phyloP scores from a whole-genome alignment of 306 rosid genomes.

The Albizia julibrissin region DNA sequence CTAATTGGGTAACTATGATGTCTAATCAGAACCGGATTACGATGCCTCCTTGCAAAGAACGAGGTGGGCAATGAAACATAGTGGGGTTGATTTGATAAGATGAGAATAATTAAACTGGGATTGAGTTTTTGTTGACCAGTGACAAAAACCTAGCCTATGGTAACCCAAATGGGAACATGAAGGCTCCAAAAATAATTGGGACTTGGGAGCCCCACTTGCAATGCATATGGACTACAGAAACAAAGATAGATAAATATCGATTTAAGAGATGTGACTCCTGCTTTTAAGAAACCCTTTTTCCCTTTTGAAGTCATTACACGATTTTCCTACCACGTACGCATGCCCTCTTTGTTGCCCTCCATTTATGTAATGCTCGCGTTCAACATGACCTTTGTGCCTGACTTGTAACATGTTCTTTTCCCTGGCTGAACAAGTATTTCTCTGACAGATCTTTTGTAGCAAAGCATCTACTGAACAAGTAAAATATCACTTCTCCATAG shows the following conservation, averaged over 20 bases:
- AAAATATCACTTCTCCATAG: not conserved
- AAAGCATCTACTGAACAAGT: not conserved
- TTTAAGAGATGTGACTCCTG: not conserved
- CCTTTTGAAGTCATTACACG: conserved; percentile 26
- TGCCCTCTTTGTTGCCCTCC: conserved; percentile 7
- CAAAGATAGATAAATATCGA: conserved; percentile 5
- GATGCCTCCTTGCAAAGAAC: conserved; percentile 21
- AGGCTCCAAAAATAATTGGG: conserved; percentile 3
- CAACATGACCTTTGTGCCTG: not conserved
- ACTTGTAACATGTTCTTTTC: not conserved
- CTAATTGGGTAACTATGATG: conserved; percentile 33
- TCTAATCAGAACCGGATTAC: conserved; percentile 36
- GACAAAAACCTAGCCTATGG: not conserved
- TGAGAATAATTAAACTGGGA: conserved; percentile 11
- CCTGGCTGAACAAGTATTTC: not conserved
- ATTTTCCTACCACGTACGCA: conserved; percentile 36
- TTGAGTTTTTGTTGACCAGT: not conserved
- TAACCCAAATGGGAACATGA: not conserved
- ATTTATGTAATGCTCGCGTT: not conserved
- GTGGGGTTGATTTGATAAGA: conserved; percentile 4
- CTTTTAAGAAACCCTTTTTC: conserved; percentile 30
- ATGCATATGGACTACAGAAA: conserved; percentile 19
- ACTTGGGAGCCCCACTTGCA: conserved; percentile 20
- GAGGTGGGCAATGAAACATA: not conserved
- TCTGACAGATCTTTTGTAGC: not conserved